Evolutionary conservation across 257 asterid species (phyloP).

Genomic region (Oldenlandia corymbosa): DNA sequence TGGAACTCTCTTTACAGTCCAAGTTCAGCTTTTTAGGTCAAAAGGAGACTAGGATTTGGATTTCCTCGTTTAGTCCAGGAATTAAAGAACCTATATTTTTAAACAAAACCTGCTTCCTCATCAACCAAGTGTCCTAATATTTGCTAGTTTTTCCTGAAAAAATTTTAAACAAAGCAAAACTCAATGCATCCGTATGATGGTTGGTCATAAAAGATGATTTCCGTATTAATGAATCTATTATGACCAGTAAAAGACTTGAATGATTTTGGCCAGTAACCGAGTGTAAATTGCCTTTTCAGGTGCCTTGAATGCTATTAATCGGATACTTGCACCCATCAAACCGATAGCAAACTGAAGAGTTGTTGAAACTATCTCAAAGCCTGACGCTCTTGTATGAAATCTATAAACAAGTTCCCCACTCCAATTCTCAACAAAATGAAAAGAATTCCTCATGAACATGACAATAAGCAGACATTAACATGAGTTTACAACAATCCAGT

Average conservation of each 20-base stretch:
- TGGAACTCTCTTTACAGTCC: background rate
- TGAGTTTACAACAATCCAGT: no score
- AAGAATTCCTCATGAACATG: background rate
- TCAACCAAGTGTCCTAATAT: background rate
- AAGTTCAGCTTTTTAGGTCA: constrained; percentile 12
- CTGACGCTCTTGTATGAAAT: background rate
- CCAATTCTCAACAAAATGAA: background rate
- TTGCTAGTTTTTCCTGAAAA: no score
- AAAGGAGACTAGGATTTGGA: no score
- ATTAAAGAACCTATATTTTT: constrained; percentile 2
- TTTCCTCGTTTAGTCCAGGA: constrained; percentile 4
- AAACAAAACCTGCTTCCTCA: background rate
- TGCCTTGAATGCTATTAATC: no score
- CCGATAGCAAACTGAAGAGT: no score
- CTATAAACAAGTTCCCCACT: background rate
- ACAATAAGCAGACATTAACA: background rate
- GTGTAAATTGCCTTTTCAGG: no score
- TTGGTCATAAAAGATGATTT: no score
- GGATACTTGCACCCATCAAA: no score
- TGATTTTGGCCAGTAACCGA: no score
- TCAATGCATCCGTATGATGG: background rate
- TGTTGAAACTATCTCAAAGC: background rate
- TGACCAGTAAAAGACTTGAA: no score
- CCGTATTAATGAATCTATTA: no score
- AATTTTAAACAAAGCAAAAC: background rate